phyloP scores from a whole-genome alignment of 2,329 filamentous ascomycete genomes.

The Xylariaceae sp. region DNA sequence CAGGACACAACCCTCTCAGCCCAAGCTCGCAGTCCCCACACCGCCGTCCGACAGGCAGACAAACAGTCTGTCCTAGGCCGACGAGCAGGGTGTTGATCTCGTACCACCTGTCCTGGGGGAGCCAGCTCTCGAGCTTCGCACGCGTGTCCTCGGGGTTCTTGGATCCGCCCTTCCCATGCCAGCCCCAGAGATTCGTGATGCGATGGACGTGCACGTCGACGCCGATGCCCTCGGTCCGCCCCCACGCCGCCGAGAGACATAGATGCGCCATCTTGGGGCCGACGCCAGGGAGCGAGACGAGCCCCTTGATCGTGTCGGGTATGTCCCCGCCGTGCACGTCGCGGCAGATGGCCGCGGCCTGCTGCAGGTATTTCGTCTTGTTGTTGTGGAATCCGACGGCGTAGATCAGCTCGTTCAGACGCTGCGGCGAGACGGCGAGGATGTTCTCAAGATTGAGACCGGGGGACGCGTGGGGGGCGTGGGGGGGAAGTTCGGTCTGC shows the following conservation, averaged over 20 bases:
- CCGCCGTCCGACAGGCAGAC: slow-evolving; percentile 76
- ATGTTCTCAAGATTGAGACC: slow-evolving; percentile 79
- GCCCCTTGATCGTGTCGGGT: slow-evolving; percentile 75
- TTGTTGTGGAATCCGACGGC: slow-evolving; percentile 94
- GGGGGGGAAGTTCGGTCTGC: slow-evolving; percentile 72
- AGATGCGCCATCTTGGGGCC: slow-evolving; percentile 96
- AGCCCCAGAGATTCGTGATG: slow-evolving; percentile 93
- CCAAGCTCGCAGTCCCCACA: slow-evolving; percentile 90
- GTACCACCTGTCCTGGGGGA: slow-evolving; percentile 85
- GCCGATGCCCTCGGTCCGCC: slow-evolving; percentile 75
- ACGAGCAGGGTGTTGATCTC: slow-evolving; percentile 92
- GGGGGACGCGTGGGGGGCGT: slow-evolving; percentile 49
- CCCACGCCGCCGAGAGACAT: slow-evolving; percentile 77
- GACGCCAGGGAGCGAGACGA: slow-evolving; percentile 82
- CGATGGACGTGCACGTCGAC: slow-evolving; percentile 96
- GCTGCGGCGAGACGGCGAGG: slow-evolving; percentile 70
- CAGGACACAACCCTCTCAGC: slow-evolving; percentile 75
- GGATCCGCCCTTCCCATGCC: slow-evolving; percentile 69
- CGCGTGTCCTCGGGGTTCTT: slow-evolving; percentile 84
- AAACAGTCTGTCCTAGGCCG: slow-evolving; percentile 86
- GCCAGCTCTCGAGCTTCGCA: slow-evolving; percentile 76
- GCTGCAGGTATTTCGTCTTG: slow-evolving; percentile 85
- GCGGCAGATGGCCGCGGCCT: slow-evolving; percentile 73
- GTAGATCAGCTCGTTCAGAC: slow-evolving; percentile 76
- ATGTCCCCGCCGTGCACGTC: slow-evolving; percentile 79